Base-by-base conservation (phyloP, 2,329 filamentous ascomycete genomes). In the Achaetomium macrosporum region DNA sequence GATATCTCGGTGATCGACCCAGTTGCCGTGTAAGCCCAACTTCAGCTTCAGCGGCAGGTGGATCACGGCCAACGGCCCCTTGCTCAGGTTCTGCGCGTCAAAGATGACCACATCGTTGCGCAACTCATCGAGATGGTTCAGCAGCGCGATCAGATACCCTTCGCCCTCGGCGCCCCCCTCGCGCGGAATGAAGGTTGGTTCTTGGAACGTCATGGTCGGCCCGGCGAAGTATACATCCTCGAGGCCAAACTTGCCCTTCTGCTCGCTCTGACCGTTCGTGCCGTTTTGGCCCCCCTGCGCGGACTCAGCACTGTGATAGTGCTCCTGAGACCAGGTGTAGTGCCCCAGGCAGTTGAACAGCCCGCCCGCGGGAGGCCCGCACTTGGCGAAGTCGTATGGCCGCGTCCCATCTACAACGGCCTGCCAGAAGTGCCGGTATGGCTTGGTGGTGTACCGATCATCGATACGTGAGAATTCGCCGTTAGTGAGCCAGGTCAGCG, bases 181-280 rank as follows among this genome's bases (percentile, higher is more conserved):
- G 31, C 67, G 66, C 0, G 77, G 76, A 12, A 80, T 73, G 52
- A 81, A 81, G 0, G 75, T 71, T 0, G 77, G 77, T 56, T 81
- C 77, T 60, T 80, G 77, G 55, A 78, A 75, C 0, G 74, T 75
- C 25, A 68, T 69, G 1, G 69, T 75, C 4, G 65, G 67, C 0
- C 75, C 74, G 0, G 73, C 68, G 51, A 71, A 76, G 59, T 69
- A 78, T 11, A 72, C 66, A 36, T 74, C 68, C 29, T 70, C 66
- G 1, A 60, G 48, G 0, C 69, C 69, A 25, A 53, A 59, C 6
- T 66, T 68, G 1, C 56, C 57, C 0, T 56, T 44, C 11, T 58
- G 58, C n/a, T 61, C 58, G 0, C 52, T 55, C 0, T 47, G 11
- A 15, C 65, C 63, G 11, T 16, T 30, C 1, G 17, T 17, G 10